Percentiles rank a stretch among this genome's conserved stretches.
phyloP scores from a whole-genome alignment of 2,329 filamentous ascomycete species.

The Aspergillus clavatus region DNA sequence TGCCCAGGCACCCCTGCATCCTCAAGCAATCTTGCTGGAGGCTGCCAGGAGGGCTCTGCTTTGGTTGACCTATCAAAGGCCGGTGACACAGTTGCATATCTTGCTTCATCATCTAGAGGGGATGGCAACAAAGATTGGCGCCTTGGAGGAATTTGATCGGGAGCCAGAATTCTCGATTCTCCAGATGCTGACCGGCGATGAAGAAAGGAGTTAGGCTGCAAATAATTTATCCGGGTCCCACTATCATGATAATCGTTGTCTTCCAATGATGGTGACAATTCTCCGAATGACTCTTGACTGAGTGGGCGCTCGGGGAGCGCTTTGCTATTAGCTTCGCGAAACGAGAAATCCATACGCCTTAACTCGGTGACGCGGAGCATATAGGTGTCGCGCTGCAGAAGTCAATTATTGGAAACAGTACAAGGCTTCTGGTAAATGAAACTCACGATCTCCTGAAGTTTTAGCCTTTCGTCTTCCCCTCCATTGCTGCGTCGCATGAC shows the following conservation, averaged over 20 bases:
- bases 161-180: slow-evolving; percentile 22
- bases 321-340: slow-evolving; percentile 57
- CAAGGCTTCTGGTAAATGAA: slow-evolving; percentile 8
- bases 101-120: slow-evolving; percentile 26
- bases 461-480: slow-evolving; percentile 74
- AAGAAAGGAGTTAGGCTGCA: slow-evolving; percentile 46
- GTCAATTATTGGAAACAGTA: slow-evolving; percentile 8
- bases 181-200: slow-evolving; percentile 18
- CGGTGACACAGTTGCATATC: slow-evolving; percentile 11
- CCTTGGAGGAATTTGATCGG: slow-evolving; percentile 31
- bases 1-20: neutral
- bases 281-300: slow-evolving; percentile 53
- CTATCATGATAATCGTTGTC: slow-evolving; percentile 38
- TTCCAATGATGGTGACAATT: slow-evolving; percentile 35
- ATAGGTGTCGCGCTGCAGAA: slow-evolving; percentile 72
- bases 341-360: slow-evolving; percentile 59
- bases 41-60: slow-evolving; percentile 13
- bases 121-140: slow-evolving; percentile 38
- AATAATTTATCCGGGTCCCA: slow-evolving; percentile 51
- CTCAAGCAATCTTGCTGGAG: slow-evolving; percentile 3
- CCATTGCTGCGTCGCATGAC: slow-evolving; percentile 80
- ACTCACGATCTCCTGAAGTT: slow-evolving; percentile 89
- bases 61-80: slow-evolving; percentile 42
- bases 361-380: slow-evolving; percentile 85
- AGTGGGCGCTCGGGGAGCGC: slow-evolving; percentile 67